These are phyloP conservation scores for Piromyces sp. DNA, from an alignment of 192 early-diverging fungal species.

Conservation along the genomic window DNA sequence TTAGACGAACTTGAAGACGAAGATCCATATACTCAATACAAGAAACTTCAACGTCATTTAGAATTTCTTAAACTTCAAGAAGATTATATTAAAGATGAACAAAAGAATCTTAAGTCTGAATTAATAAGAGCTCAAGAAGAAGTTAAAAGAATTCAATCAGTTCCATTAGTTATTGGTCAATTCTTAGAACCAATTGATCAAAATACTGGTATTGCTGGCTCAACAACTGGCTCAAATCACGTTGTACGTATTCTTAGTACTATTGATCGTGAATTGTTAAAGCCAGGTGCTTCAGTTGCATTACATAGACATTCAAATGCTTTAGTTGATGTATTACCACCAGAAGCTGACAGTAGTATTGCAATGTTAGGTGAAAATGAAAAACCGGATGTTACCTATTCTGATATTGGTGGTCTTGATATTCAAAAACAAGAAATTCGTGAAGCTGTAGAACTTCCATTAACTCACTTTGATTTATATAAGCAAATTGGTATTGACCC, in stretches of 20 bases:
- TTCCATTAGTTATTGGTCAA: slow-evolving; percentile 96
- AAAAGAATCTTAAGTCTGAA: slow-evolving; percentile 90
- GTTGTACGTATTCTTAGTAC: slow-evolving; percentile 90
- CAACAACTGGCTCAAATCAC: slow-evolving; percentile 80
- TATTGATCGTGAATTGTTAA: slow-evolving; percentile 90
- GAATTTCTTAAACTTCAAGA: slow-evolving; percentile 94
- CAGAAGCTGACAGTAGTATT: slow-evolving; percentile 86
- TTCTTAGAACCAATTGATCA: slow-evolving; percentile 95
- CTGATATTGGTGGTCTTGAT: slow-evolving; percentile 72
- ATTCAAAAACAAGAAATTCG: slow-evolving; percentile 84
- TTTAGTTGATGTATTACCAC: slow-evolving; percentile 89
- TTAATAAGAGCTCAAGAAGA: slow-evolving; percentile 88
- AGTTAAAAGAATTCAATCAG: slow-evolving; percentile 94
- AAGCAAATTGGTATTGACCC: slow-evolving; percentile 97
- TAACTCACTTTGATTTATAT: slow-evolving; percentile 96
- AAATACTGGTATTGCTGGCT: slow-evolving; percentile 85
- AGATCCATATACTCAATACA: neutral
- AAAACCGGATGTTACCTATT: slow-evolving; percentile 61
- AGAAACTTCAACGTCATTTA: slow-evolving; percentile 62
- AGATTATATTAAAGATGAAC: slow-evolving; percentile 94
- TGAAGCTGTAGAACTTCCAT: slow-evolving; percentile 92
- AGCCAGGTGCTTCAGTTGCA: slow-evolving; percentile 82
- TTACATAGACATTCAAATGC: slow-evolving; percentile 94
- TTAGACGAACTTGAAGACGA: neutral
- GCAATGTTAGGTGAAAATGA: slow-evolving; percentile 64